Conservation (phyloP, 345 rosid genomes). For the Garcia nutans region DNA sequence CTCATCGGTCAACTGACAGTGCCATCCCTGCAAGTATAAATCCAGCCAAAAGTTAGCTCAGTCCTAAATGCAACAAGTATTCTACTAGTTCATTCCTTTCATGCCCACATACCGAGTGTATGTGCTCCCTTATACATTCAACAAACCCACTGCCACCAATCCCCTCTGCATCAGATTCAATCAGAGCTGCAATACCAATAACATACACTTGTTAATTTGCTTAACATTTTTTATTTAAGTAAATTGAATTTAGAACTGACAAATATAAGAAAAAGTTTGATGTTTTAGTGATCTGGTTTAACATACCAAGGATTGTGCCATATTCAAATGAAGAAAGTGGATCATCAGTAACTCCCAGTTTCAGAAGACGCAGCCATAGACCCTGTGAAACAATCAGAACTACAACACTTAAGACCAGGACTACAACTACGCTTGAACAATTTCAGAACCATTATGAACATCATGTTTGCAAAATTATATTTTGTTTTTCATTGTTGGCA, state of each 20-base stretch:
- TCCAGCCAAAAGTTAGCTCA: conserved; percentile 36
- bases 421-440: not conserved
- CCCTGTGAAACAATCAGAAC: conserved; percentile 47
- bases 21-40: conserved; percentile 74
- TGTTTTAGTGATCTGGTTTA: not conserved
- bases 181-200: conserved; percentile 68
- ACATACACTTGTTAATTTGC: conserved; percentile 21
- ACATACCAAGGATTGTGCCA: conserved; percentile 91
- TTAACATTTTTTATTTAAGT: conserved; percentile 5
- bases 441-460: not conserved
- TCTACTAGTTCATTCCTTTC: conserved; percentile 19
- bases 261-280: conserved; percentile 4
- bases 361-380: conserved; percentile 88
- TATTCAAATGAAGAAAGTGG: conserved; percentile 99
- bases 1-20: conserved; percentile 79
- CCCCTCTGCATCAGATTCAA: conserved; percentile 99
- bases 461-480: not conserved
- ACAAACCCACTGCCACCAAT: conserved; percentile 99
- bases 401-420: not conserved
- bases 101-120: conserved; percentile 63
- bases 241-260: conserved; percentile 19
- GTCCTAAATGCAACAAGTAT: conserved; percentile 13
- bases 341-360: conserved; percentile 86
- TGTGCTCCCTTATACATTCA: conserved; percentile 97
- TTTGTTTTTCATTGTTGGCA: not conserved